Percentiles rank a stretch among this genome's conserved stretches.
These are phyloP conservation scores for Tolypocladium sp. DNA, from an alignment of 2,329 filamentous ascomycete species.

Conservation along the genomic window DNA sequence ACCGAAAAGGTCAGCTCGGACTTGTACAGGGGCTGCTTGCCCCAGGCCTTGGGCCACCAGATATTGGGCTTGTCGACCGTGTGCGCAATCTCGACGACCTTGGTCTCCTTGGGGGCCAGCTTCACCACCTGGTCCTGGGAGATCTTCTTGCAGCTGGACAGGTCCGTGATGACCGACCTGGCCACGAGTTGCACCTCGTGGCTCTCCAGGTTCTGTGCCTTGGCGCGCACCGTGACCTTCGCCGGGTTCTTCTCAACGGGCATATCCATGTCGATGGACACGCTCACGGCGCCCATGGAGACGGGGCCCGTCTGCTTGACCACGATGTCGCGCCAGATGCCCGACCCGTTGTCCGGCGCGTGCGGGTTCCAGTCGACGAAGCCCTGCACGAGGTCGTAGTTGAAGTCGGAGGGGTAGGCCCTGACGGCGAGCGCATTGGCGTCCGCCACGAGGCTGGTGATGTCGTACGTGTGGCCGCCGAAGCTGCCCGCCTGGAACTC, in stretches of 20 bases:
- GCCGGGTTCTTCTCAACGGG: conserved; percentile 15
- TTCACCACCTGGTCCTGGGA: conserved; percentile 22
- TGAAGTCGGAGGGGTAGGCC: conserved; percentile 49
- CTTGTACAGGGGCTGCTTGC: conserved; percentile 42
- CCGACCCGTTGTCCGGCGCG: conserved; percentile 53
- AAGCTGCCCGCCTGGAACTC: conserved; percentile 46
- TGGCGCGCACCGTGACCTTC: conserved; percentile 26
- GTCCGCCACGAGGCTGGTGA: conserved; percentile 33
- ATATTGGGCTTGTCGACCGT: conserved; percentile 34
- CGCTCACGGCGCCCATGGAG: conserved; percentile 31
- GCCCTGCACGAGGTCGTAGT: conserved; percentile 46
- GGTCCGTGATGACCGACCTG: conserved; percentile 22
- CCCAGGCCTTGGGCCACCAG: conserved; percentile 57
- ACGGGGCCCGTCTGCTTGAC: conserved; percentile 46
- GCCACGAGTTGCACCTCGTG: conserved; percentile 26
- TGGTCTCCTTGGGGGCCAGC: conserved; percentile 26
- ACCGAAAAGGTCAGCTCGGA: conserved; percentile 19
- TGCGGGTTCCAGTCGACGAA: conserved; percentile 19
- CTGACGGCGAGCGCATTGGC: conserved; percentile 43
- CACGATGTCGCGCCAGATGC: conserved; percentile 51
- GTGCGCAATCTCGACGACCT: conserved; percentile 23
- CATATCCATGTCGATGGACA: conserved; percentile 30
- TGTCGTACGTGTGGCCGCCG: conserved; percentile 43
- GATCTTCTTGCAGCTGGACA: conserved; percentile 12
- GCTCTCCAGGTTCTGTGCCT: conserved; percentile 29